Conservation (phyloP, 495 filamentous ascomycete species). For the Clohesyomyces aquaticus region DNA sequence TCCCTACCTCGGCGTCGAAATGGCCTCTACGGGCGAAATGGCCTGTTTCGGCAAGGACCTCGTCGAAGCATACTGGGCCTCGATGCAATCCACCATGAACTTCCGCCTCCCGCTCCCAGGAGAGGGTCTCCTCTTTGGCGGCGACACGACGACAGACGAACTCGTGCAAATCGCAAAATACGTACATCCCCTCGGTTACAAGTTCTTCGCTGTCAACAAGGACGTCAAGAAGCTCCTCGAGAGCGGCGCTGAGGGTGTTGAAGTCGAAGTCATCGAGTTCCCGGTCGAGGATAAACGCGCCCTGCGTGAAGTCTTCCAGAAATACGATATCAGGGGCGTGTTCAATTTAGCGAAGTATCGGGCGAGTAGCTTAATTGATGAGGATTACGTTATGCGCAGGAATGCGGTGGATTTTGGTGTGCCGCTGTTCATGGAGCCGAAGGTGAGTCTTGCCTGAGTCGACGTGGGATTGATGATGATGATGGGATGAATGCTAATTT, state of each 20-base stretch:
- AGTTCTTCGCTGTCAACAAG: constrained; percentile 81
- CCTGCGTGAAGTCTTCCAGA: constrained; percentile 92
- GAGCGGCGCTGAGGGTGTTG: constrained; percentile 63
- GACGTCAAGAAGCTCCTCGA: constrained; percentile 85
- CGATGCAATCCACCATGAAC: constrained; percentile 97
- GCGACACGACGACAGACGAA: constrained; percentile 68
- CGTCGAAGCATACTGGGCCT: constrained; percentile 96
- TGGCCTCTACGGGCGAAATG: constrained; percentile 96
- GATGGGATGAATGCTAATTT: constrained; percentile 29
- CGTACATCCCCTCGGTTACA: constrained; percentile 86
- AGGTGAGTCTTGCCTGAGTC: constrained; percentile 63
- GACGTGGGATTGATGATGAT: constrained; percentile 11
- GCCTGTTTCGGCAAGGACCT: constrained; percentile 97
- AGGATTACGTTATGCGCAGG: constrained; percentile 97
- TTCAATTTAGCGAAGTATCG: constrained; percentile 91
- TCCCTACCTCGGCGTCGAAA: constrained; percentile 96
- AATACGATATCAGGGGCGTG: constrained; percentile 91
- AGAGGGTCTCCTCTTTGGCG: constrained; percentile 92
- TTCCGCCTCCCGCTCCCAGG: constrained; percentile 93
- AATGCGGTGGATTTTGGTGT: constrained; percentile 99
- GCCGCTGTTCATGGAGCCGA: constrained; percentile 97
- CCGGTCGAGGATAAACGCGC: constrained; percentile 95
- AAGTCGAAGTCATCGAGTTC: constrained; percentile 93
- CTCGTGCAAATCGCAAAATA: constrained; percentile 79
- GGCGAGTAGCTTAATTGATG: constrained; percentile 82